Base-by-base conservation (phyloP, 169 alveolate genomes). In the Cryptosporidium muris region DNA sequence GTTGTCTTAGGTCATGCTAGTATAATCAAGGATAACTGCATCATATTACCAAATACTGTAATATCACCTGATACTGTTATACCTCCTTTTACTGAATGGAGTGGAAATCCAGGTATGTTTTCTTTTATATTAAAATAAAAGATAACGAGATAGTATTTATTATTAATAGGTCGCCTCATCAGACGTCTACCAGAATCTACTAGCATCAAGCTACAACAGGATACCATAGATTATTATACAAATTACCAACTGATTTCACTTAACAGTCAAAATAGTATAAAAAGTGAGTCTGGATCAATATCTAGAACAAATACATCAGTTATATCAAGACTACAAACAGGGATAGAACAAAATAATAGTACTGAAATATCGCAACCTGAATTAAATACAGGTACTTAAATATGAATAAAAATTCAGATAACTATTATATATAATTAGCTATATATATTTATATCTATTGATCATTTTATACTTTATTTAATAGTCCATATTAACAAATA, bases 21-120 rank as follows among this genome's bases (percentile, higher is more conserved):
- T 56, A 85, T 90, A 36, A 80, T 94, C 45, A 92, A 88, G 66
- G 94, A 92, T 82, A 91, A 90, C 81, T 90, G 92, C 51, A 81
- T 63, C 48, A 89, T 94, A 16, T 64, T 90, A 54, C 96, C 95
- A 64, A 81, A 88, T 60, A 66, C 95, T 49, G 85, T 82, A 66
- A 88, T 94, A 43, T 91, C 96, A 4, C 91, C 95, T 43, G 95
- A 93, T 81, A 90, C 95, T 14, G 68, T 91, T 37, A 91, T 94
- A 43, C 94, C 96, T 14, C 92, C 95, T 4, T 90, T 90, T 82
- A 91, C 95, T 34, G 93, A 91, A 53, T 92, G 89, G 90, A 95
- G 96, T 12, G 97, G 97, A 45, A 67, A 80, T 45, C 97, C 97
- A 2, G 97, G 94, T 42, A 81, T 81, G 52, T 60, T 25, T 25